Percentiles rank a stretch among this genome's conserved stretches.
Conservation (phyloP, 306 rosid species). For the Quercus engelmannii region DNA sequence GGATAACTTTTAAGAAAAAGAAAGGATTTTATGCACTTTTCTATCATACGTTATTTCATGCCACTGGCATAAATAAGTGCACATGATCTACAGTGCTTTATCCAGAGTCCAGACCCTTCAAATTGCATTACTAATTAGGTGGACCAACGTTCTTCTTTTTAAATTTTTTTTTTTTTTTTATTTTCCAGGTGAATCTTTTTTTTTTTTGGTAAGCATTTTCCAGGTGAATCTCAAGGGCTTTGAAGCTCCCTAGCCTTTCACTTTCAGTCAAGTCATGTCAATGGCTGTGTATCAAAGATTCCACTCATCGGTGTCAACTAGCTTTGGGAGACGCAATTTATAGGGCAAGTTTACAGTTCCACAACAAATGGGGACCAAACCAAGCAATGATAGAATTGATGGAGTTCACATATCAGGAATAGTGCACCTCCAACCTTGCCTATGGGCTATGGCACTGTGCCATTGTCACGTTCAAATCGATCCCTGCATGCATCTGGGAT, state of each 20-base stretch:
- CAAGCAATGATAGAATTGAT: no score
- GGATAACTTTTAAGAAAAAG: no score
- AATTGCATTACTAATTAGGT: not conserved
- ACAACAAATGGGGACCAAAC: no score
- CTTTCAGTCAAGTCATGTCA: not conserved
- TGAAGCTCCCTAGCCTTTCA: no score
- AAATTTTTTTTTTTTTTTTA: not conserved
- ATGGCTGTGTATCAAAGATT: not conserved
- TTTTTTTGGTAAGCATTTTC: no score
- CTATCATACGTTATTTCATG: not conserved
- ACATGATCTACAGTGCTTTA: slow-evolving; percentile 22
- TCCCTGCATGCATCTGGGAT: no score
- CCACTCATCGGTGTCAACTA: slow-evolving; percentile 10
- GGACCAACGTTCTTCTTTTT: no score
- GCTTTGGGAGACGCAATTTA: slow-evolving; percentile 8
- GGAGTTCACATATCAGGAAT: no score
- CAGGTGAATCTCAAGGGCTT: not conserved
- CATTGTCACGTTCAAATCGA: no score
- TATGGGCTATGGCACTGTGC: no score
- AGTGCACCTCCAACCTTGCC: no score
- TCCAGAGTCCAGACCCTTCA: slow-evolving; percentile 1
- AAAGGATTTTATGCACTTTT: no score
- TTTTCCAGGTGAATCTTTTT: not conserved
- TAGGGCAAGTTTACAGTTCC: not conserved
- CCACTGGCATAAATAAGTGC: slow-evolving; percentile 9